Evolutionary conservation across 83 land plant genomes (phyloP).

Genomic region (Picea abies): DNA sequence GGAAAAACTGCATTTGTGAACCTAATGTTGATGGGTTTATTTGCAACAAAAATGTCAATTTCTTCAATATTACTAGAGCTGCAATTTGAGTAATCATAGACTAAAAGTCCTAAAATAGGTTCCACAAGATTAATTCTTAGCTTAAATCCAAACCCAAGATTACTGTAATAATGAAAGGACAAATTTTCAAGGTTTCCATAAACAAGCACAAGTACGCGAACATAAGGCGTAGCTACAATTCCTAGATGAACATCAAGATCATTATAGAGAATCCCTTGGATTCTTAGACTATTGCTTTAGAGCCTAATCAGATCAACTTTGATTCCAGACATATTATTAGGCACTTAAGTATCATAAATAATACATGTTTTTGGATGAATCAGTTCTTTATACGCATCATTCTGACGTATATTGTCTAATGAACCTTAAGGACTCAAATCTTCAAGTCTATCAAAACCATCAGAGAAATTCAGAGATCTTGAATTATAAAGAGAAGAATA

Average conservation of each 20-base stretch:
- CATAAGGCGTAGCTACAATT: constrained; percentile 20
- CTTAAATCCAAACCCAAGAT: constrained; percentile 26
- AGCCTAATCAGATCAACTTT: constrained; percentile 22
- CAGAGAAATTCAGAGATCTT: background rate
- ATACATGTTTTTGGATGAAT: background rate
- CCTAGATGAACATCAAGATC: constrained; percentile 35
- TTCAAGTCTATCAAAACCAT: background rate
- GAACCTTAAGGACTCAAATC: background rate
- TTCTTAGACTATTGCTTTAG: constrained; percentile 30
- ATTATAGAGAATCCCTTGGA: constrained; percentile 29
- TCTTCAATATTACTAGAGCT: constrained; percentile 12
- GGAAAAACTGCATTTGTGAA: constrained; percentile 9
- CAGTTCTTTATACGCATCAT: background rate
- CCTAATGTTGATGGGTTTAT: constrained; percentile 30
- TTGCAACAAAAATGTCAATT: constrained; percentile 20
- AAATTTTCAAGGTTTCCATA: constrained; percentile 41
- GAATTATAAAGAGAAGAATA: background rate
- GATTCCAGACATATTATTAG: background rate
- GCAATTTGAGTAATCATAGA: constrained; percentile 38
- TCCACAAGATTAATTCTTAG: constrained; percentile 15
- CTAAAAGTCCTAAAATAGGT: constrained; percentile 44
- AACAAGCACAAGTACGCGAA: constrained; percentile 33
- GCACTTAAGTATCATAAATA: background rate
- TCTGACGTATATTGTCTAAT: background rate
- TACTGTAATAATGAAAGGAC: constrained; percentile 27